Base-by-base conservation (phyloP, 2,329 filamentous ascomycete species). In the Paraconiothyrium brasiliense region DNA sequence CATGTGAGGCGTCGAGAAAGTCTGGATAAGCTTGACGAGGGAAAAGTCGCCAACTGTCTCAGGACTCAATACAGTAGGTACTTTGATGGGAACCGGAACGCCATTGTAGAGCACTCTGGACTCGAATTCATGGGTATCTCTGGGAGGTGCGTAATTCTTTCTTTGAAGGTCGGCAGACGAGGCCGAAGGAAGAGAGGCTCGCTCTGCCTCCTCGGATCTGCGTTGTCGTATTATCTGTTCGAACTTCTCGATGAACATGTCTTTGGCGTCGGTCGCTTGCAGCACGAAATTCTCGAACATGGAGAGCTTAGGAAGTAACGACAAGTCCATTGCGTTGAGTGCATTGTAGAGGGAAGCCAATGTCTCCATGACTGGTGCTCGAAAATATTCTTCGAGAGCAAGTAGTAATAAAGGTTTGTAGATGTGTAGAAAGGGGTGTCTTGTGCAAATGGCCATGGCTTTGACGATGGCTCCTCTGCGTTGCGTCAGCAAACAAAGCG, bases 31-130 rank as follows among this genome's bases (percentile, higher is more conserved):
- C 78, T 98, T 98, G 81, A 99, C 92, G 60, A 99, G 85, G 41
- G 94, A 98, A 76, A 99, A 99, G 80, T 99, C 95, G 64, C 95
- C 95, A 16, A 99, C 95, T 0, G 92, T 97, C 82, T 99, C 95
- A 1, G 94, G 92, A 83, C 94, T 94, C 60, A 97, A 87, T 11
- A 95, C 94, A 3, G 94, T 94, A 0, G 95, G 95, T 8, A 99
- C 90, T 80, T 98, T 98, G 81, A 99, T 93, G 1, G 95, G 95
- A 32, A 99, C 94, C 0, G 94, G 94, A 59, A 98, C 95, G 65
- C 93, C 93, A 81, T 97, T 97, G 82, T 99, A 99, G 75, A 94
- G 88, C 71, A 99, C 93, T 73, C 90, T 93, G 68, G 92, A 96
- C 82, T 98, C 95, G 74, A 97, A 98, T 79, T 99, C 95, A 78